These are phyloP conservation scores for Geotrichum siamense DNA, from an alignment of 1,139 yeast species.

Conservation along the genomic window DNA sequence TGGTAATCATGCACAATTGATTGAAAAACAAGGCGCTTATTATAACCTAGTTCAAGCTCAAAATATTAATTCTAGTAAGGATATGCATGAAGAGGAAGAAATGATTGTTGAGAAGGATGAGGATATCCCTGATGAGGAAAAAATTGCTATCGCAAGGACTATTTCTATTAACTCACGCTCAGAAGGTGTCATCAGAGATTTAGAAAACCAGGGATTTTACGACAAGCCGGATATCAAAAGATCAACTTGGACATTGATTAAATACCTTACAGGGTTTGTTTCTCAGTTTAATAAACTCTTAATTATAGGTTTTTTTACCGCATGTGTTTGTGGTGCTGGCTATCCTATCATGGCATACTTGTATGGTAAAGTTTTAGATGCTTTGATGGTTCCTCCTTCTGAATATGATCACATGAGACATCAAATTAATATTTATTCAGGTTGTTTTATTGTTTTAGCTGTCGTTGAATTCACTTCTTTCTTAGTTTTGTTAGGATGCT, in stretches of 20 bases:
- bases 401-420: constrained; percentile 35
- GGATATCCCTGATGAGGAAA: neutral
- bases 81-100: constrained; percentile 11
- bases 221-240: neutral
- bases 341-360: constrained; percentile 38
- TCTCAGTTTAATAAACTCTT: constrained; percentile 17
- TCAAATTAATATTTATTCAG: constrained; percentile 34
- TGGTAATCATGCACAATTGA: constrained; percentile 38
- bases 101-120: constrained; percentile 11
- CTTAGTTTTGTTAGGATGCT: constrained; percentile 3
- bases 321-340: constrained; percentile 36
- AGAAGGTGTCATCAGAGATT: constrained; percentile 6
- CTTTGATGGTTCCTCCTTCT: constrained; percentile 34
- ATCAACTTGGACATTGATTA: constrained; percentile 8
- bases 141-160: no score
- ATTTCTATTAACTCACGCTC: constrained; percentile 11
- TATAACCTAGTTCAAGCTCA: constrained; percentile 36
- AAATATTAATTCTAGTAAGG: constrained; percentile 17
- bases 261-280: constrained; percentile 4
- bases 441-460: constrained; percentile 39
- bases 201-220: constrained; percentile 9
- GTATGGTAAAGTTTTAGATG: constrained; percentile 34
- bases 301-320: constrained; percentile 29
- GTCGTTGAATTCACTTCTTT: constrained; percentile 18
- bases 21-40: constrained; percentile 33